Evolutionary conservation across 2,329 filamentous ascomycete species (phyloP), one percentile per base, ranked within the genome.

Genomic region (Aspergillus ochraceoroseus): DNA sequence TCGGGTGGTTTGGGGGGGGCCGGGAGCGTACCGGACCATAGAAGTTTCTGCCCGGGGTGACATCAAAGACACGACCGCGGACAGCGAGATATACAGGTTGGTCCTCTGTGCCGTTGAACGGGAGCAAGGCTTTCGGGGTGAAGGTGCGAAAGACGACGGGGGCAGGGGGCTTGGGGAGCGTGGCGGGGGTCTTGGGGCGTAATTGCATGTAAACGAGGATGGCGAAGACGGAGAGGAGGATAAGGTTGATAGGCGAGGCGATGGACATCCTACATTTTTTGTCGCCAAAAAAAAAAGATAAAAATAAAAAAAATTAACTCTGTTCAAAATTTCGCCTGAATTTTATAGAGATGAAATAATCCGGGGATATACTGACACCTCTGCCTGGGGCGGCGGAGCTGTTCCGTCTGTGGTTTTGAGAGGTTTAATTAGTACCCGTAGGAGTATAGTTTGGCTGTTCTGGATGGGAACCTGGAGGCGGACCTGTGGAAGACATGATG

Each of bases 51-150:
- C 92, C 90, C 9, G 80, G 71, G 0, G 82, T 80, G 15, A 96
- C 90, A 62, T 98, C 92, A 63, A 95, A 96, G 49, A 96, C 83
- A 35, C 80, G 81, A 37, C 92, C 89, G 28, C 87, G 85, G 12
- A 96, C 88, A n/a, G 87, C 85, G 33, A 98, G 77, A 67, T 87
- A 95, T 41, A 96, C 86, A 34, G 87, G 87, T 52, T 70, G 72
- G 56, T 75, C 76, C 57, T 85, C 75, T 39, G 73, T 70, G 62
- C 92, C 92, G 68, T 90, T 89, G 75, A 82, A 90, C 20, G 87
- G 85, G 19, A 87, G 76, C n/a, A 98, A 80, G 3, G 86, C 87
- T 20, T 83, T 83, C 9, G 85, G 85, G 5, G 82, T 88, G 65
- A 87, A 95, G 50, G 85, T 85, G 35, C 85, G 86, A 62, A 90